A percentile compares a stretch with the other conserved stretches of the same genome.
phyloP scores from a whole-genome alignment of 257 asterid species.

The Gynochthodes officinalis region DNA sequence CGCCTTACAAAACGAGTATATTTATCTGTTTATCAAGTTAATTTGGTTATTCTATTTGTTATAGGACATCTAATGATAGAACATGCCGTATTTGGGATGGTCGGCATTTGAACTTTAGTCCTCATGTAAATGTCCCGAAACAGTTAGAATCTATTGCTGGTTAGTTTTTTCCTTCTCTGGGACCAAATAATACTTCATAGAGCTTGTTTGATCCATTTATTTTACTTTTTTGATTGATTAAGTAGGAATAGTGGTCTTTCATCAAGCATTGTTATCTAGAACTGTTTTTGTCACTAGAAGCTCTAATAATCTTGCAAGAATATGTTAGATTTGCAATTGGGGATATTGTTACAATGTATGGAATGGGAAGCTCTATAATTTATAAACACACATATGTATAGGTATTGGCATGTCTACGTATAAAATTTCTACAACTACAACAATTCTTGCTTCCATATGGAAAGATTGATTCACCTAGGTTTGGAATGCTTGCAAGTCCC shows the following conservation, averaged over 20 bases:
- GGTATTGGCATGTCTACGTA: neutral
- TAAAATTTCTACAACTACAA: neutral
- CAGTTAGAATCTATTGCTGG: conserved; percentile 73
- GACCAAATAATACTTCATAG: conserved; percentile 3
- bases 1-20: neutral
- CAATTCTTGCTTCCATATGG: neutral
- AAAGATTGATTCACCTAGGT: conserved; percentile 47
- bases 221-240: conserved; percentile 33
- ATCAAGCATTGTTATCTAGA: conserved; percentile 68
- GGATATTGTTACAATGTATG: neutral
- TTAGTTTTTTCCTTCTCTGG: conserved; percentile 32
- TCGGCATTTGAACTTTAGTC: conserved; percentile 62
- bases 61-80: conserved; percentile 98
- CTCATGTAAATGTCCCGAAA: conserved; percentile 77
- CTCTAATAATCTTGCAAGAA: conserved; percentile 94
- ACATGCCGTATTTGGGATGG: conserved; percentile 99
- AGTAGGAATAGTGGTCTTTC: conserved; percentile 63
- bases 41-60: conserved; percentile 7
- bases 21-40: neutral
- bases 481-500: conserved; percentile 82
- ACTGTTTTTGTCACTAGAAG: conserved; percentile 96
- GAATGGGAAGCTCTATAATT: neutral
- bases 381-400: neutral
- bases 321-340: conserved; percentile 20
- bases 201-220: conserved; percentile 12